Conservation (phyloP, 179 eudicot genomes). For the Heliamphora pulchella region DNA sequence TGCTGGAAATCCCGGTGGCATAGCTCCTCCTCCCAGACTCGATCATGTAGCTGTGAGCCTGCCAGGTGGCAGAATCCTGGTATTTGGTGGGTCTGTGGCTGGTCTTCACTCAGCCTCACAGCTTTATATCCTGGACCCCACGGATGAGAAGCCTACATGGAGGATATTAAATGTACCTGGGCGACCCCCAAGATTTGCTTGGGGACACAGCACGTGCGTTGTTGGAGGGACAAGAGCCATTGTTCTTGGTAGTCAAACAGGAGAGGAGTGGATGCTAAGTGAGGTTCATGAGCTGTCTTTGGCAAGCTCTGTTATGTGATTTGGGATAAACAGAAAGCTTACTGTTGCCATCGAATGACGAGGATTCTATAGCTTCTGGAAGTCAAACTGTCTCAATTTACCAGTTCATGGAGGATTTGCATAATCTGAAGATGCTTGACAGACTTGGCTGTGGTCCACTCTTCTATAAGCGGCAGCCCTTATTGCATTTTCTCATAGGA, state of each 20-base stretch:
- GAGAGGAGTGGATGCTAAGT: slow-evolving; percentile 90
- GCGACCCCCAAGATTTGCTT: slow-evolving; percentile 82
- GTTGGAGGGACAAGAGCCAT: slow-evolving; percentile 96
- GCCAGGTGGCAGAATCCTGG: slow-evolving; percentile 83
- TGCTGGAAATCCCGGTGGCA: slow-evolving; percentile 88
- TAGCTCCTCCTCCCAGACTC: slow-evolving; percentile 88
- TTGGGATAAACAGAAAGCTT: background rate
- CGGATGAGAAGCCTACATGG: slow-evolving; percentile 97
- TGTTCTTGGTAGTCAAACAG: slow-evolving; percentile 89
- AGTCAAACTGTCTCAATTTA: no score
- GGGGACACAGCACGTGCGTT: slow-evolving; percentile 96
- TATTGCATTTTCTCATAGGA: slow-evolving; percentile 12
- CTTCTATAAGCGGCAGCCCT: no score
- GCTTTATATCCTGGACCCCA: slow-evolving; percentile 84
- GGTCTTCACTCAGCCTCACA: slow-evolving; percentile 98
- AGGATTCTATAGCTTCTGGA: no score
- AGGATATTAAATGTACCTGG: slow-evolving; percentile 84
- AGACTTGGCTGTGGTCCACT: slow-evolving; percentile 5
- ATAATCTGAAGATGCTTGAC: background rate
- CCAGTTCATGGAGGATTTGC: background rate
- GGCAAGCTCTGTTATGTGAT: slow-evolving; percentile 45
- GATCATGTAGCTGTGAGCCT: slow-evolving; percentile 94
- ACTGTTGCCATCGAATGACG: no score
- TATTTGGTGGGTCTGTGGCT: slow-evolving; percentile 97
- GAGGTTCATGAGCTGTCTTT: slow-evolving; percentile 80